A percentile compares a stretch with the other conserved stretches of the same genome.
phyloP scores from a whole-genome alignment of 495 filamentous ascomycete species.

The Daldinia vernicosa region DNA sequence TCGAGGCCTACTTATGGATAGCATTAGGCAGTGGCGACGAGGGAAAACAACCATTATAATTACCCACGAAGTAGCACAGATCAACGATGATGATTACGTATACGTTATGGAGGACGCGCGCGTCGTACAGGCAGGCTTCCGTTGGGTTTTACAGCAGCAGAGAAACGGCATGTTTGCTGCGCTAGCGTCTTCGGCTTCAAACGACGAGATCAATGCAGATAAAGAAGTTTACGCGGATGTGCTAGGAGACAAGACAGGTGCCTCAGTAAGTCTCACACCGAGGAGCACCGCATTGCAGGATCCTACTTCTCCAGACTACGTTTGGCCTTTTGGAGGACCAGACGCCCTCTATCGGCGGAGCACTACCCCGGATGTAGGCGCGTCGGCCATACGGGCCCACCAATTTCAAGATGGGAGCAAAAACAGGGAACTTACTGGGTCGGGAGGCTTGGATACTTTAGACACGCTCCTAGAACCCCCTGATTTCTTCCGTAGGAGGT shows the following conservation, averaged over 20 bases:
- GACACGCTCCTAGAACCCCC: background rate
- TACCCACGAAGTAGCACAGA: conserved; percentile 89
- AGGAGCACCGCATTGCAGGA: conserved; percentile 19
- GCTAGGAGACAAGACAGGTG: background rate
- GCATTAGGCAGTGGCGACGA: conserved; percentile 75
- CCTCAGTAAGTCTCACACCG: conserved; percentile 18
- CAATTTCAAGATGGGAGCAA: background rate
- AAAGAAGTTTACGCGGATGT: background rate
- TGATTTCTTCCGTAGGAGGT: background rate
- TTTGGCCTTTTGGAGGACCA: conserved; percentile 18
- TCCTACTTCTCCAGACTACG: conserved; percentile 18
- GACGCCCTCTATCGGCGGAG: conserved; percentile 7
- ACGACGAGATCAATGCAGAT: background rate
- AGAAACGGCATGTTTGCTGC: conserved; percentile 47
- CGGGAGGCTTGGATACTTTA: background rate
- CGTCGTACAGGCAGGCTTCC: conserved; percentile 72
- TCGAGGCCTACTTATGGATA: conserved; percentile 73
- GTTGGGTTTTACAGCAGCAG: conserved; percentile 48
- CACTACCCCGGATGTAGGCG: conserved; percentile 1
- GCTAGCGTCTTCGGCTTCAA: conserved; percentile 15
- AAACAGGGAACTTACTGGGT: background rate
- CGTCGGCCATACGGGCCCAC: background rate
- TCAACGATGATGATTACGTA: conserved; percentile 75
- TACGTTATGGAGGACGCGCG: conserved; percentile 80
- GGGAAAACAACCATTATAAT: conserved; percentile 90